Evolutionary conservation across 768 basidiomycete genomes (phyloP).

Genomic region (Kwoniella pini): DNA sequence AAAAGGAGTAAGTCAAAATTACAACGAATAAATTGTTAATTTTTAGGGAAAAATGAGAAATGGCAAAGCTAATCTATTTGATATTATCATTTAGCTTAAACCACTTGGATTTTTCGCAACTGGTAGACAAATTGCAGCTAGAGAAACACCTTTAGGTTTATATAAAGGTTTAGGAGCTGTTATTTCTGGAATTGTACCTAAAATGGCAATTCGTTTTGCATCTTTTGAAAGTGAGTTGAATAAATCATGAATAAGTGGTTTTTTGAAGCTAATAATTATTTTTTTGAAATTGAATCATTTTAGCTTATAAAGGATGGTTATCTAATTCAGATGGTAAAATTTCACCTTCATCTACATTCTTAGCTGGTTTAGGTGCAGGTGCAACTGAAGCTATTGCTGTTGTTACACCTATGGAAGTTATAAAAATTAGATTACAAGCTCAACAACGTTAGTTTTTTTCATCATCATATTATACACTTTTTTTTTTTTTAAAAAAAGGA

Average conservation of each 20-base stretch:
- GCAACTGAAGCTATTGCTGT: constrained; percentile 92
- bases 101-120: constrained; percentile 90
- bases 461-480: too few relatives aligned
- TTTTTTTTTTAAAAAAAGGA: neutral
- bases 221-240: constrained; percentile 77
- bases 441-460: constrained; percentile 64
- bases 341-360: constrained; percentile 74
- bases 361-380: constrained; percentile 92
- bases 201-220: constrained; percentile 99
- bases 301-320: constrained; percentile 75
- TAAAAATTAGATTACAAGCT: constrained; percentile 96
- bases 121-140: constrained; percentile 76
- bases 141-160: constrained; percentile 90
- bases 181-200: constrained; percentile 92
- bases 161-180: constrained; percentile 99
- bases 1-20: constrained; percentile 70
- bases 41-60: too few relatives aligned
- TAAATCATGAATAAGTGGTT: too few relatives aligned
- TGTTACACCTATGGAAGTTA: constrained; percentile 98
- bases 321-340: constrained; percentile 76
- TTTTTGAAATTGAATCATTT: too few relatives aligned
- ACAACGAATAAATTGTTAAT: too few relatives aligned
- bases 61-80: too few relatives aligned
- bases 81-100: constrained; percentile 85
- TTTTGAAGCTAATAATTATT: too few relatives aligned